A percentile compares a stretch with the other conserved stretches of the same genome.
Conservation (phyloP, 1,139 yeast species). For the Saccharomycopsis hybrid region DNA sequence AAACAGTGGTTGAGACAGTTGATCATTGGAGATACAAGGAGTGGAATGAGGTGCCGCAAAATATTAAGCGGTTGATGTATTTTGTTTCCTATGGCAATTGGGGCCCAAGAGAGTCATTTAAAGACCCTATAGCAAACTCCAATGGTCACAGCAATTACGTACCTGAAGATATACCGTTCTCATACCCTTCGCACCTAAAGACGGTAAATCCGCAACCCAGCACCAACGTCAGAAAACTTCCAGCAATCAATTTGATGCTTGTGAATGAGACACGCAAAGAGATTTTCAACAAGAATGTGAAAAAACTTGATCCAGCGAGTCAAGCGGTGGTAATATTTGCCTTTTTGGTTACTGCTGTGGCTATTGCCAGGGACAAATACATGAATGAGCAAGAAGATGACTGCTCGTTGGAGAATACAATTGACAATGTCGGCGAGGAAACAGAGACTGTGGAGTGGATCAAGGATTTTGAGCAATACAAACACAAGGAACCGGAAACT, state of each 20-base stretch:
- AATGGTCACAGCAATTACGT: conserved; percentile 22
- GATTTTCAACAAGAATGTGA: conserved; percentile 41
- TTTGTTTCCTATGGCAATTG: conserved; percentile 58
- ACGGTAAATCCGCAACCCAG: neutral
- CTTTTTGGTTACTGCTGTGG: conserved; percentile 30
- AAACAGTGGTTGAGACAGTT: conserved; percentile 48
- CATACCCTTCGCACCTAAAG: conserved; percentile 12
- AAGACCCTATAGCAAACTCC: conserved; percentile 35
- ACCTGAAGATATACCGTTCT: conserved; percentile 48
- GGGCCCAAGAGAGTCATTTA: conserved; percentile 55
- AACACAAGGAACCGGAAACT: neutral
- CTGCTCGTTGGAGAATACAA: conserved; percentile 1
- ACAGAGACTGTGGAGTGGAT: conserved; percentile 21
- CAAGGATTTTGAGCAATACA: conserved; percentile 16
- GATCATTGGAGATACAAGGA: conserved; percentile 45
- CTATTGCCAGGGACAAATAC: conserved; percentile 29
- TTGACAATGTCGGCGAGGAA: conserved; percentile 24
- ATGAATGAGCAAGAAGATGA: conserved; percentile 22
- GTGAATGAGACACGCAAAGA: conserved; percentile 40
- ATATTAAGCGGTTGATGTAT: conserved; percentile 47
- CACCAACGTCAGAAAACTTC: conserved; percentile 27
- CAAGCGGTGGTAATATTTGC: conserved; percentile 43
- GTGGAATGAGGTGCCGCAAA: conserved; percentile 42
- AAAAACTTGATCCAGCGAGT: conserved; percentile 49
- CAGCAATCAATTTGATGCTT: conserved; percentile 41